These are phyloP conservation scores for Metschnikowia similis DNA, from an alignment of 805 yeast species.

Conservation along the genomic window DNA sequence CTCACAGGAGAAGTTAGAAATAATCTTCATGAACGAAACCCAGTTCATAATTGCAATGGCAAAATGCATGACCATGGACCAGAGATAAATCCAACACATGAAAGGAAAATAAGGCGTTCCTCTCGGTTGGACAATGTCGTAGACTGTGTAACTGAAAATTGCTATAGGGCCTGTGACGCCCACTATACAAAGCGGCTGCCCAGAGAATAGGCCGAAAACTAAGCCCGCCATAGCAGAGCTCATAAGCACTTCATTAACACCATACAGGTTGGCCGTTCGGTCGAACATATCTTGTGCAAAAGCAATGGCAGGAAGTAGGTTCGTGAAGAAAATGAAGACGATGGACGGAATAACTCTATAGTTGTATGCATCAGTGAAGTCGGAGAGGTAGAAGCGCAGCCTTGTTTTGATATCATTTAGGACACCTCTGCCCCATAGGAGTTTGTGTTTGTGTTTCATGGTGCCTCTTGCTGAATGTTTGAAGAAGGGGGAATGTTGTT, in stretches of 20 bases:
- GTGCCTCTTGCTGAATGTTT: background rate
- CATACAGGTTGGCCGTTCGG: constrained; percentile 79
- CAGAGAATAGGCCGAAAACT: constrained; percentile 78
- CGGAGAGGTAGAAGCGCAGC: constrained; percentile 67
- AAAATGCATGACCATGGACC: constrained; percentile 84
- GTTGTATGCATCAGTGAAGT: constrained; percentile 77
- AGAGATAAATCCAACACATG: constrained; percentile 92
- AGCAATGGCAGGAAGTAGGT: constrained; percentile 87
- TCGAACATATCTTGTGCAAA: constrained; percentile 98
- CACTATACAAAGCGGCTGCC: constrained; percentile 91
- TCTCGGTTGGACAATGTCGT: constrained; percentile 57
- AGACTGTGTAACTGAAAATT: constrained; percentile 88
- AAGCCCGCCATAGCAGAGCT: constrained; percentile 86
- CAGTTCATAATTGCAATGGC: constrained; percentile 65
- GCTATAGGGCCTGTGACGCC: constrained; percentile 97
- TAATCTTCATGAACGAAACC: constrained; percentile 62
- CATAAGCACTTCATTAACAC: constrained; percentile 84
- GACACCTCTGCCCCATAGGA: constrained; percentile 45
- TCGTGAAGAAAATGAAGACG: constrained; percentile 81
- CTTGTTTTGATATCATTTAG: constrained; percentile 47
- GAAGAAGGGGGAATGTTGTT: background rate
- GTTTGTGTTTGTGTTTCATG: background rate
- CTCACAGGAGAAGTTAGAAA: constrained; percentile 83
- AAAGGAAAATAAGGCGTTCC: constrained; percentile 71
- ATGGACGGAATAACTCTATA: constrained; percentile 87